These are phyloP conservation scores for Luffa acutangula DNA, from an alignment of 306 rosid species.

Conservation along the genomic window DNA sequence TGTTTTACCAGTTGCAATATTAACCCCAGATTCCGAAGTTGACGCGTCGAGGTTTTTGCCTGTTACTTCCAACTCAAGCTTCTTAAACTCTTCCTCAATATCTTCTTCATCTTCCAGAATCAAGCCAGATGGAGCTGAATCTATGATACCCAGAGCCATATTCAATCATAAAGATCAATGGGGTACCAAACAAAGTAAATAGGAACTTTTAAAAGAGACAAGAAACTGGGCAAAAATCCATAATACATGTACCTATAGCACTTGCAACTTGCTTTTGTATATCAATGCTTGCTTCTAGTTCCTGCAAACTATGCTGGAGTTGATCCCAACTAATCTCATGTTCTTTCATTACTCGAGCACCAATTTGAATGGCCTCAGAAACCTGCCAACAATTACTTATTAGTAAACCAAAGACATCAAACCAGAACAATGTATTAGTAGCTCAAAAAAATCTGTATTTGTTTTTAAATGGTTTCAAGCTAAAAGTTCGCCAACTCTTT, in stretches of 20 bases:
- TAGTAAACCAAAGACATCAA: not conserved
- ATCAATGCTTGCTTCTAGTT: slow-evolving; percentile 73
- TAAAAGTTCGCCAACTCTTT: not conserved
- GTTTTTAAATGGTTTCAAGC: not conserved
- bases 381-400: slow-evolving; percentile 37
- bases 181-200: not conserved
- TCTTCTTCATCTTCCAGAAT: slow-evolving; percentile 56
- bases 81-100: slow-evolving; percentile 67
- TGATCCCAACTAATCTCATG: slow-evolving; percentile 56
- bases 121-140: slow-evolving; percentile 30
- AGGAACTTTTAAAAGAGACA: not conserved
- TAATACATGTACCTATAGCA: slow-evolving; percentile 40
- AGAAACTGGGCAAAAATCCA: not conserved
- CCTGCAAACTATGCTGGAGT: slow-evolving; percentile 57
- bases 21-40: slow-evolving; percentile 8
- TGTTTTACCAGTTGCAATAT: slow-evolving; percentile 13
- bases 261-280: slow-evolving; percentile 64
- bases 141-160: slow-evolving; percentile 30
- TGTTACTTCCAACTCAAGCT: slow-evolving; percentile 48
- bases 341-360: slow-evolving; percentile 74
- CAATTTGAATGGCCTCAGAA: slow-evolving; percentile 79
- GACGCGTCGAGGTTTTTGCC: slow-evolving; percentile 17
- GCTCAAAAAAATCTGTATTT: not conserved
- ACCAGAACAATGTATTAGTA: not conserved
- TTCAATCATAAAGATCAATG: not conserved